Conservation (phyloP, 805 yeast species). For the Candida parachauliodes region DNA sequence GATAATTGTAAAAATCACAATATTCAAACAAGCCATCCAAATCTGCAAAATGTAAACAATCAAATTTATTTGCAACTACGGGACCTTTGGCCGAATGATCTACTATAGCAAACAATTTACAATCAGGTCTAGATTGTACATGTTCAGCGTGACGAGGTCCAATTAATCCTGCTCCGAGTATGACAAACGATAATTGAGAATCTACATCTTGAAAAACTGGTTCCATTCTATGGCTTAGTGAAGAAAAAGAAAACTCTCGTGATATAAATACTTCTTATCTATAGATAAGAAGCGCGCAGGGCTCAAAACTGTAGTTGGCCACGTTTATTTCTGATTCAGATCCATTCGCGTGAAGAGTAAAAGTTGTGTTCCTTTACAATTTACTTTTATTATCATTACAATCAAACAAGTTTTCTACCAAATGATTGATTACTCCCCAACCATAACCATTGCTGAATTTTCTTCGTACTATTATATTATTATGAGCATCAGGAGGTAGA, state of each 20-base stretch:
- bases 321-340: too few relatives aligned
- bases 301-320: not conserved
- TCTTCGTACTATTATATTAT: slow-evolving; percentile 41
- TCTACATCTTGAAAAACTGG: not conserved
- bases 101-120: slow-evolving; percentile 28
- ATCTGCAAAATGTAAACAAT: slow-evolving; percentile 20
- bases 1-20: slow-evolving; percentile 17
- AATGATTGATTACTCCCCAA: slow-evolving; percentile 45
- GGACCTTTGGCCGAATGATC: slow-evolving; percentile 32
- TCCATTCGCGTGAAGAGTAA: too few relatives aligned
- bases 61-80: slow-evolving; percentile 23
- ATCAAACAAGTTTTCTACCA: slow-evolving; percentile 17
- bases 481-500: slow-evolving; percentile 46
- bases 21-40: slow-evolving; percentile 24
- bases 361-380: too few relatives aligned
- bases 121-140: slow-evolving; percentile 20
- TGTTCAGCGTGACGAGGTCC: slow-evolving; percentile 42
- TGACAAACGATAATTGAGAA: slow-evolving; percentile 16
- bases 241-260: not conserved
- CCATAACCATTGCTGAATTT: slow-evolving; percentile 44
- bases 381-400: not conserved
- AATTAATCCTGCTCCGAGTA: slow-evolving; percentile 38
- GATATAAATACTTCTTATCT: not conserved
- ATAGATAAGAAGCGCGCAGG: not conserved
- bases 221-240: not conserved